Evolutionary conservation across 208 protist species (phyloP).

Genomic region (Trypanosoma mega): DNA sequence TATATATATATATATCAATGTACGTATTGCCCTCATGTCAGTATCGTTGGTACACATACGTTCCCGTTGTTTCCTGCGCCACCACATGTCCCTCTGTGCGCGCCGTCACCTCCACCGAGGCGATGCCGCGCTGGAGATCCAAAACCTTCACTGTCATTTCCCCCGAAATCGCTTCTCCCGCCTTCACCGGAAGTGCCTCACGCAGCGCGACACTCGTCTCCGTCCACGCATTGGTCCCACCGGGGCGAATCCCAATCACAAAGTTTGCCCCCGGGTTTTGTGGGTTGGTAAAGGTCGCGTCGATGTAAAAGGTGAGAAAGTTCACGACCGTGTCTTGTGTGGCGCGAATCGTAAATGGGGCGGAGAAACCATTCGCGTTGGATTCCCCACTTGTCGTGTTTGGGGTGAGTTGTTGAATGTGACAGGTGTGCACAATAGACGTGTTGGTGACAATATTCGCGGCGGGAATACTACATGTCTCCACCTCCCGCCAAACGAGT

Average conservation of each 20-base stretch:
- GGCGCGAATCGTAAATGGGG: slow-evolving; percentile 51
- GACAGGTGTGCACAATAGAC: slow-evolving; percentile 56
- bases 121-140: slow-evolving; percentile 43
- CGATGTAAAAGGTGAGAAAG: slow-evolving; percentile 87
- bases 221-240: slow-evolving; percentile 77
- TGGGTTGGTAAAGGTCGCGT: slow-evolving; percentile 73
- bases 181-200: slow-evolving; percentile 64
- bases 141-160: slow-evolving; percentile 49
- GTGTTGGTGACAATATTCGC: slow-evolving; percentile 73
- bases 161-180: slow-evolving; percentile 64
- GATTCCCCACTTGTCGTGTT: slow-evolving; percentile 32
- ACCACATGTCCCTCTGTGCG: slow-evolving; percentile 66
- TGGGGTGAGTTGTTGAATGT: slow-evolving; percentile 55
- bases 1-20: too few relatives aligned
- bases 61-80: slow-evolving; percentile 47
- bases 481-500: slow-evolving; percentile 78
- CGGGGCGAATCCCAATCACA: slow-evolving; percentile 74
- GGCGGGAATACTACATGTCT: slow-evolving; percentile 71
- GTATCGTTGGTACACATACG: slow-evolving; percentile 76
- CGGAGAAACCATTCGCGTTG: slow-evolving; percentile 54
- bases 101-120: slow-evolving; percentile 63
- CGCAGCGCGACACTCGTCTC: slow-evolving; percentile 76
- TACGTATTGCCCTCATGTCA: too few relatives aligned
- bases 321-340: slow-evolving; percentile 67
- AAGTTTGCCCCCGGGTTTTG: slow-evolving; percentile 83